These are phyloP conservation scores for Wickerhamiella siamensis DNA, from an alignment of 805 yeast genomes.

Conservation along the genomic window DNA sequence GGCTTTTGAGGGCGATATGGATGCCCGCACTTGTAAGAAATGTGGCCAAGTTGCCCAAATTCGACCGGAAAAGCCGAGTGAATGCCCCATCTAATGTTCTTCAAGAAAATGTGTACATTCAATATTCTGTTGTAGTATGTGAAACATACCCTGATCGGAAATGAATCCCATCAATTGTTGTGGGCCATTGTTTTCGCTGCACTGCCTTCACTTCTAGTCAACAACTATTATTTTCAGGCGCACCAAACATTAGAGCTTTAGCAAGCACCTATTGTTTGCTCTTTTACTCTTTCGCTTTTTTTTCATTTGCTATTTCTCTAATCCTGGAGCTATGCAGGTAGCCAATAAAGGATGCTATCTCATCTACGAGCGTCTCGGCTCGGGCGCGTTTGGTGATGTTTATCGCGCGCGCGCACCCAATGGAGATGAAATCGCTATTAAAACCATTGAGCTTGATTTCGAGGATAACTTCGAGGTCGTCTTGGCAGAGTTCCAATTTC, in stretches of 20 bases:
- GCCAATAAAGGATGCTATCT: background rate
- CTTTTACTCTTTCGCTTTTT: too few relatives aligned
- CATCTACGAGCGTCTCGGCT: conserved; percentile 15
- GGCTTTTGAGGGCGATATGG: conserved; percentile 46
- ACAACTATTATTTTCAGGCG: too few relatives aligned
- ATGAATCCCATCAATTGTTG: too few relatives aligned
- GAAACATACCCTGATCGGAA: too few relatives aligned
- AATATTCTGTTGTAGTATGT: too few relatives aligned
- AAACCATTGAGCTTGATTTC: conserved; percentile 67
- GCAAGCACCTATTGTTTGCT: too few relatives aligned
- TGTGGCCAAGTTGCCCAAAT: conserved; percentile 43
- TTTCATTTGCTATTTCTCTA: too few relatives aligned
- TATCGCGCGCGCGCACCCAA: conserved; percentile 24
- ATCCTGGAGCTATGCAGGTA: too few relatives aligned
- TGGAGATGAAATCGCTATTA: conserved; percentile 57
- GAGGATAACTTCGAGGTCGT: conserved; percentile 60
- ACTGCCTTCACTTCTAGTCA: too few relatives aligned
- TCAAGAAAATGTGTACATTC: too few relatives aligned
- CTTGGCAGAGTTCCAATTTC: conserved; percentile 63
- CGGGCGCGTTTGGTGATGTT: conserved; percentile 20
- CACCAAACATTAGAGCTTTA: too few relatives aligned
- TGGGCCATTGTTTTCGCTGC: too few relatives aligned
- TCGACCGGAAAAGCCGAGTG: conserved; percentile 14
- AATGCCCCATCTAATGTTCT: conserved; percentile 13
- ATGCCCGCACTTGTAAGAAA: conserved; percentile 52